Evolutionary conservation across 805 yeast genomes (phyloP).

Genomic region (Candida koratica): DNA sequence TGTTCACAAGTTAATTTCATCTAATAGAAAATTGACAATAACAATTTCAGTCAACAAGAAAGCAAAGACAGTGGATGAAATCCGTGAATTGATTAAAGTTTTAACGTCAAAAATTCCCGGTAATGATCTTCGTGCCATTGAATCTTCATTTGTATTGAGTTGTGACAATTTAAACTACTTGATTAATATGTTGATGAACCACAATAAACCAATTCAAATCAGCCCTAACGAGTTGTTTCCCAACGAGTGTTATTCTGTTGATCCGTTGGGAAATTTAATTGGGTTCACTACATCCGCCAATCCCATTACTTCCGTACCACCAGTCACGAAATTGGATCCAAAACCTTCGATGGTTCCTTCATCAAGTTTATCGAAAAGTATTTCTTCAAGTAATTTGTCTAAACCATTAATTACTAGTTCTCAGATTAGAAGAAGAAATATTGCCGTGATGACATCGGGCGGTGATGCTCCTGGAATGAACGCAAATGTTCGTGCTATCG

Average conservation of each 20-base stretch:
- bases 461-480: constrained; percentile 99
- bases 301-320: constrained; percentile 51
- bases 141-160: constrained; percentile 42
- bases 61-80: constrained; percentile 18
- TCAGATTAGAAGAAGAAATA: constrained; percentile 42
- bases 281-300: constrained; percentile 70
- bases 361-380: constrained; percentile 10
- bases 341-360: constrained; percentile 13
- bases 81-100: constrained; percentile 15
- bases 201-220: constrained; percentile 36
- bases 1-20: constrained; percentile 21
- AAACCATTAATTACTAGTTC: constrained; percentile 1
- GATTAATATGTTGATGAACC: constrained; percentile 18
- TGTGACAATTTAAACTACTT: constrained; percentile 38
- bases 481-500: constrained; percentile 92
- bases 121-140: constrained; percentile 50
- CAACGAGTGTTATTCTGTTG: constrained; percentile 68
- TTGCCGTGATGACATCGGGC: constrained; percentile 97
- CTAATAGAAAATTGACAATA: constrained; percentile 21
- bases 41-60: constrained; percentile 17
- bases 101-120: constrained; percentile 17
- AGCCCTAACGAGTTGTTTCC: constrained; percentile 74
- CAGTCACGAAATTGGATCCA: constrained; percentile 30
- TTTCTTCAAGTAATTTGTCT: constrained; percentile 20
- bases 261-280: constrained; percentile 77